Percentiles rank a stretch among this genome's conserved stretches.
Conservation (phyloP, 371 early-diverging fungal species). For the Phascolomyces articulosus region DNA sequence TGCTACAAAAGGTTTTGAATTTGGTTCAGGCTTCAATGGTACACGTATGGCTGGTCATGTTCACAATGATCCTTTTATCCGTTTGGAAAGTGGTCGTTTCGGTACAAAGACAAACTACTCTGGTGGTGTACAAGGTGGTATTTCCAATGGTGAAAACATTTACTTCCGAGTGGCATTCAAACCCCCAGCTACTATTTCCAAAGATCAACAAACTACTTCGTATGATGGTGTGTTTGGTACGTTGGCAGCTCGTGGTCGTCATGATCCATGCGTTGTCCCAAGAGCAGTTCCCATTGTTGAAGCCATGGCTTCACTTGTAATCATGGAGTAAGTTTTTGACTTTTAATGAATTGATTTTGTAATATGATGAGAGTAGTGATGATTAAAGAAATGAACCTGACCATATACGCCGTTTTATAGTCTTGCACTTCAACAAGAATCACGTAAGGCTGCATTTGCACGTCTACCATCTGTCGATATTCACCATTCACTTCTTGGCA, state of each 20-base stretch:
- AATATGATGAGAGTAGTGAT: neutral
- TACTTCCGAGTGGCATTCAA: slow-evolving; percentile 98
- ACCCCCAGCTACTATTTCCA: slow-evolving; percentile 94
- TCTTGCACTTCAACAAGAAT: slow-evolving; percentile 66
- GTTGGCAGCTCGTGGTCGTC: slow-evolving; percentile 93
- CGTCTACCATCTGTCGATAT: slow-evolving; percentile 59
- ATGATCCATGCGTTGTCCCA: slow-evolving; percentile 97
- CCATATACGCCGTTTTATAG: slow-evolving; percentile 28
- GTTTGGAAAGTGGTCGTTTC: slow-evolving; percentile 59
- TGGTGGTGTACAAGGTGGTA: slow-evolving; percentile 98
- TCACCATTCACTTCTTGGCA: slow-evolving; percentile 48
- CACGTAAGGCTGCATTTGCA: slow-evolving; percentile 59
- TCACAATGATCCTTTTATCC: slow-evolving; percentile 93
- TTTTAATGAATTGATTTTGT: neutral
- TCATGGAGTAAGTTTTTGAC: slow-evolving; percentile 86
- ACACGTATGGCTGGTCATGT: slow-evolving; percentile 85
- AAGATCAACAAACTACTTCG: slow-evolving; percentile 85
- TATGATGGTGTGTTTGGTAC: slow-evolving; percentile 84
- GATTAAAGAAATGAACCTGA: neutral
- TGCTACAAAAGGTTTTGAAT: slow-evolving; percentile 97
- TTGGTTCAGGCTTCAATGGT: slow-evolving; percentile 93
- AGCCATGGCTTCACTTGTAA: slow-evolving; percentile 91
- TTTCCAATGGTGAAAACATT: slow-evolving; percentile 93
- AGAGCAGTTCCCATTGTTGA: slow-evolving; percentile 98
- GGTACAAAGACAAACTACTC: slow-evolving; percentile 92